Evolutionary conservation across 176 grass and related monocot genomes (phyloP).

Genomic region (Neostapfia colusana): DNA sequence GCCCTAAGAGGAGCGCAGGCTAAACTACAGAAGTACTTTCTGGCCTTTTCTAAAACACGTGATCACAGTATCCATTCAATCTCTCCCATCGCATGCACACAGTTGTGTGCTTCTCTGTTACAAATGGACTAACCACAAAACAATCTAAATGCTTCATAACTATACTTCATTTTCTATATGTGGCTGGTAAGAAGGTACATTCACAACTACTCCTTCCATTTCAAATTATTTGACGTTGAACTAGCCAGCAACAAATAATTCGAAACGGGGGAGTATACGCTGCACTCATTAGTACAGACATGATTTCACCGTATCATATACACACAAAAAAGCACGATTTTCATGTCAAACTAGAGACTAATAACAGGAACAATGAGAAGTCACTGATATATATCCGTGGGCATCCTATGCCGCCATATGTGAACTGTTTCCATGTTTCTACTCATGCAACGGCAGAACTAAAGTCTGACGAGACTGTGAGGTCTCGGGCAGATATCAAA

Average conservation of each 20-base stretch:
- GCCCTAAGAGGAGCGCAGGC: too few species aligned
- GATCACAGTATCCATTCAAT: not conserved
- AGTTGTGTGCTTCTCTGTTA: not conserved
- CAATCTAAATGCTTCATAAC: conserved; percentile 8
- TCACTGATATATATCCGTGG: not conserved
- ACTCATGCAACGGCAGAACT: not conserved
- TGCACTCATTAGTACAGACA: not conserved
- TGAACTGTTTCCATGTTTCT: not conserved
- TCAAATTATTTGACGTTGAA: too few species aligned
- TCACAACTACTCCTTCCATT: too few species aligned
- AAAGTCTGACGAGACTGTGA: not conserved
- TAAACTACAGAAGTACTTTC: too few species aligned
- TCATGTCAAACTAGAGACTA: conserved; percentile 28
- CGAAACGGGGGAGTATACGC: too few species aligned
- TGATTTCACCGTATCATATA: conserved; percentile 1
- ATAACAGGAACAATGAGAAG: not conserved
- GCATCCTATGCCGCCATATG: not conserved
- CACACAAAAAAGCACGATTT: conserved; percentile 13
- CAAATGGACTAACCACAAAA: not conserved
- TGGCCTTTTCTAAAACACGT: too few species aligned
- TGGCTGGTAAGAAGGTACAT: not conserved
- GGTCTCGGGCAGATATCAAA: conserved; percentile 18
- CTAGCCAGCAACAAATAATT: too few species aligned
- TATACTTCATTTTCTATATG: conserved; percentile 15
- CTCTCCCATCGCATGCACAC: not conserved